These are phyloP conservation scores for Tetrapisispora namnaoensis DNA, from an alignment of 805 yeast genomes.

Conservation along the genomic window DNA sequence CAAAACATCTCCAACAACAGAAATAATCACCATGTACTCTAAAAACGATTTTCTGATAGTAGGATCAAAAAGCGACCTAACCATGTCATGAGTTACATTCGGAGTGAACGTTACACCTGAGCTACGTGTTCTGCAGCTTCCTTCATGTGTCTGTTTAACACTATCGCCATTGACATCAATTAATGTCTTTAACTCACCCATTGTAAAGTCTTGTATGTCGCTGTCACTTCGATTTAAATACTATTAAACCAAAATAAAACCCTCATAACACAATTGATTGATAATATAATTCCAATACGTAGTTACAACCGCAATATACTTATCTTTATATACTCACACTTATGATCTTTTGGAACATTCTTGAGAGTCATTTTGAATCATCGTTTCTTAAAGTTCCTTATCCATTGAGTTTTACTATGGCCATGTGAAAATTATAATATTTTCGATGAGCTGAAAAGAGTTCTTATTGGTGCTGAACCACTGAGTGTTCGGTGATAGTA, in stretches of 20 bases:
- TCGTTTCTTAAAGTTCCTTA: not conserved
- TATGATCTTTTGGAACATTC: too few species aligned
- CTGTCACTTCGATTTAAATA: not conserved
- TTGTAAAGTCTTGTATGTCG: not conserved
- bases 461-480: not conserved
- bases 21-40: constrained; percentile 46
- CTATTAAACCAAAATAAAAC: not conserved
- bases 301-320: too few species aligned
- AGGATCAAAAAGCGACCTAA: constrained; percentile 70
- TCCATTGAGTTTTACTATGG: not conserved
- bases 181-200: not conserved
- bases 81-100: constrained; percentile 71
- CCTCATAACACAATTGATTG: too few species aligned
- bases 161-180: not conserved
- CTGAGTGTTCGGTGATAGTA: too few species aligned
- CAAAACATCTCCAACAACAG: constrained; percentile 30
- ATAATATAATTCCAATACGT: too few species aligned
- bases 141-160: not conserved
- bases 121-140: constrained; percentile 16
- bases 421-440: not conserved
- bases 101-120: constrained; percentile 28
- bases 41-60: constrained; percentile 55
- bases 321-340: too few species aligned
- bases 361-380: not conserved
- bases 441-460: not conserved